A percentile compares a stretch with the other conserved stretches of the same genome.
phyloP scores from a whole-genome alignment of 164 flowering plant species.

The Paratinospora sagittata region DNA sequence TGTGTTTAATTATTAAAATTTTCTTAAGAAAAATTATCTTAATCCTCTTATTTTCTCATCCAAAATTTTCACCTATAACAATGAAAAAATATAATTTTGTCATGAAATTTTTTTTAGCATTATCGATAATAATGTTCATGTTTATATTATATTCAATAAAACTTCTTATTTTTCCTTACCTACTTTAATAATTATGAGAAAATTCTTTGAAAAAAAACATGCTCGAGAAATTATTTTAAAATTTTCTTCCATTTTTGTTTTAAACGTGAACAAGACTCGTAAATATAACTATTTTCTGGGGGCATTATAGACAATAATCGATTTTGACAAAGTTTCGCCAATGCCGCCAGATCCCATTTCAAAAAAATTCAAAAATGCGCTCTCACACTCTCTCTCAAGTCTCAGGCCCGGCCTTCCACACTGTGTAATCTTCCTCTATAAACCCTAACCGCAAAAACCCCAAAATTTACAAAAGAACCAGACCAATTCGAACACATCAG shows the following conservation, averaged over 20 bases:
- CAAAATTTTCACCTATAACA: too few species aligned
- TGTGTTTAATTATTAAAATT: too few species aligned
- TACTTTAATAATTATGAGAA: too few species aligned
- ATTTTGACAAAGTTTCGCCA: background rate
- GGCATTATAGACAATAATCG: background rate
- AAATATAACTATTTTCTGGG: background rate
- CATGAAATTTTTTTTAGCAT: too few species aligned
- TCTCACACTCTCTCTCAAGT: background rate
- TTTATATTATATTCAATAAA: too few species aligned
- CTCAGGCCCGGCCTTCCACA: background rate
- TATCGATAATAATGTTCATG: too few species aligned
- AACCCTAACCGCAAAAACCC: background rate
- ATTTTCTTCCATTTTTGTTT: background rate
- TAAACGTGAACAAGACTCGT: background rate
- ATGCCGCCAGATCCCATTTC: background rate
- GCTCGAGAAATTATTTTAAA: too few species aligned
- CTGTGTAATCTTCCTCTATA: background rate
- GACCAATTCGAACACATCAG: background rate
- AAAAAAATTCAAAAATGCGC: constrained; percentile 3
- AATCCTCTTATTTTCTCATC: too few species aligned
- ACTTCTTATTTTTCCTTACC: too few species aligned
- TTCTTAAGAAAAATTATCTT: too few species aligned
- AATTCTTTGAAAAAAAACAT: too few species aligned
- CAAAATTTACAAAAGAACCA: background rate
- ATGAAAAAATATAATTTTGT: too few species aligned